Percentiles rank a stretch among this genome's conserved stretches.
Conservation (phyloP, 2,329 filamentous ascomycete species). For the Neodidymelliopsis sp. region DNA sequence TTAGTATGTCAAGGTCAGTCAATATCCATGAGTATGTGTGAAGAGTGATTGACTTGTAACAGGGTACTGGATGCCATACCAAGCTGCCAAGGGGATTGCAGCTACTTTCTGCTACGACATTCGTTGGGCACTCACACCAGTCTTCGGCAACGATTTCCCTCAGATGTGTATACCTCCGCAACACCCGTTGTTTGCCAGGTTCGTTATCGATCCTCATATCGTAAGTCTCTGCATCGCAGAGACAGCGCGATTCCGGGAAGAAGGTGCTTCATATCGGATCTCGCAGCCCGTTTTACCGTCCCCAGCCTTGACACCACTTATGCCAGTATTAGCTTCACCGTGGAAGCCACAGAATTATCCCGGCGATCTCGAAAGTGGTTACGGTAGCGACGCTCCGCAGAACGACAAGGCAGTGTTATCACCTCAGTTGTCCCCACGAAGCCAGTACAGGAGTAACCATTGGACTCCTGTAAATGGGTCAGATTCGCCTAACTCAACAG, state of each 20-base stretch:
- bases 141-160: constrained; percentile 87
- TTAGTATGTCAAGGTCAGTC: constrained; percentile 76
- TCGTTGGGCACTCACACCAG: constrained; percentile 82
- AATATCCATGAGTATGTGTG: not conserved
- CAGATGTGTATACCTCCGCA: constrained; percentile 70
- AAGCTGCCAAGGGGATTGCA: constrained; percentile 84
- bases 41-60: constrained; percentile 14
- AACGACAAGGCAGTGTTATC: constrained; percentile 49
- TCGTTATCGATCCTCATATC: constrained; percentile 51
- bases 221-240: constrained; percentile 49
- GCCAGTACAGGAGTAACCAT: constrained; percentile 21
- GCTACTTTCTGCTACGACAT: constrained; percentile 89
- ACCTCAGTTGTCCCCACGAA: constrained; percentile 50
- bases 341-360: constrained; percentile 23
- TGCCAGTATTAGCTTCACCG: constrained; percentile 23
- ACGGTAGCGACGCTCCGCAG: constrained; percentile 52
- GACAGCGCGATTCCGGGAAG: constrained; percentile 46
- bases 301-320: constrained; percentile 18
- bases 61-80: constrained; percentile 98
- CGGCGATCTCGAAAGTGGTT: constrained; percentile 50
- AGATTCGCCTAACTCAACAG: constrained; percentile 21
- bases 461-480: constrained; percentile 53
- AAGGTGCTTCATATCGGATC: constrained; percentile 28
- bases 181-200: constrained; percentile 66
- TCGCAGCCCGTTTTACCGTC: not conserved